Conservation (phyloP, 768 basidiomycete genomes). For the Dentipellis sp. region DNA sequence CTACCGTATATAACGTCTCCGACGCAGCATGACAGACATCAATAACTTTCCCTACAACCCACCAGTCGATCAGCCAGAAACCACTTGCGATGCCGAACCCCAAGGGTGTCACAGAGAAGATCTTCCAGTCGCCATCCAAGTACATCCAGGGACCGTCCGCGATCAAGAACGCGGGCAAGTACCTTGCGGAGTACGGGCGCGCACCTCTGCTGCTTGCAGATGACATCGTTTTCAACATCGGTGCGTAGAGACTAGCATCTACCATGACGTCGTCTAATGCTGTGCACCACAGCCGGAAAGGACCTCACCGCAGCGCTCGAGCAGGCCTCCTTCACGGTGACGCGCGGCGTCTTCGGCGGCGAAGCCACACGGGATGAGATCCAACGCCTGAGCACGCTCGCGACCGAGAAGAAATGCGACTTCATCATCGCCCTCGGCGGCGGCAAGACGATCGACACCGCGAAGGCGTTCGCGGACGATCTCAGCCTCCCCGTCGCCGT, state of each 20-base stretch:
- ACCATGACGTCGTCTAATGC: neutral
- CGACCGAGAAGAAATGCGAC: conserved; percentile 13
- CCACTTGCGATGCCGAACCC: conserved; percentile 12
- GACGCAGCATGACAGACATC: neutral
- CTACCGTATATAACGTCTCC: neutral
- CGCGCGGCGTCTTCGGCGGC: conserved; percentile 19
- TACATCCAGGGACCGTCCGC: conserved; percentile 25
- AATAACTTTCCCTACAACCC: neutral
- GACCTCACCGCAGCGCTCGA: conserved; percentile 17
- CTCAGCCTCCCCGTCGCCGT: conserved; percentile 19
- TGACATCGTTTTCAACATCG: conserved; percentile 21
- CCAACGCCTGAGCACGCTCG: conserved; percentile 15
- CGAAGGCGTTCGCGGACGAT: conserved; percentile 21
- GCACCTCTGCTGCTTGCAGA: conserved; percentile 19
- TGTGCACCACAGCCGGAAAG: conserved; percentile 17
- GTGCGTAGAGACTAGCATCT: conserved; percentile 9
- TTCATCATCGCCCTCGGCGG: conserved; percentile 24
- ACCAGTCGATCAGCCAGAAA: neutral
- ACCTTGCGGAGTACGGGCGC: conserved; percentile 18
- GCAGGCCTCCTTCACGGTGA: conserved; percentile 16
- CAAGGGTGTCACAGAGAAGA: conserved; percentile 18
- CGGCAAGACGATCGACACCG: conserved; percentile 23
- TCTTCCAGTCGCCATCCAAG: conserved; percentile 25
- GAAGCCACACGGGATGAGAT: conserved; percentile 22
- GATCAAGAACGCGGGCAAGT: conserved; percentile 21